phyloP scores from a whole-genome alignment of 2,329 filamentous ascomycete genomes.

The Parascedosporium putredinis region DNA sequence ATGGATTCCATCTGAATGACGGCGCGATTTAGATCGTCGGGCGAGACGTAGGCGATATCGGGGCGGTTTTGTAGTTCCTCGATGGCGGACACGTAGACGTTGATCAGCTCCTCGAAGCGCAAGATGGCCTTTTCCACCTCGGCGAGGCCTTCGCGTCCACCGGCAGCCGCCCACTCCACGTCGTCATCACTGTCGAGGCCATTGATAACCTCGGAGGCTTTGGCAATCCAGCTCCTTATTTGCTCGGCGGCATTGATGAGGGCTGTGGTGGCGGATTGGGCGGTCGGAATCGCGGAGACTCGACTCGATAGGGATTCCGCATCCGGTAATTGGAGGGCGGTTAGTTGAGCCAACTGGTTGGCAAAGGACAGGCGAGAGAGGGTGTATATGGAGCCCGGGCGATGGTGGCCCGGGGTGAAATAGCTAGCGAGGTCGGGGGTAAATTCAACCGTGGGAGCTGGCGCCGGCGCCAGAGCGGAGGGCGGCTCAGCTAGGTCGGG shows the following conservation, averaged over 20 bases:
- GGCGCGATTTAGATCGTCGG: constrained; percentile 61
- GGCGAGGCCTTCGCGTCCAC: constrained; percentile 69
- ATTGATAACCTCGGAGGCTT: constrained; percentile 78
- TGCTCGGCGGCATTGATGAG: constrained; percentile 82
- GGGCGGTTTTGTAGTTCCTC: constrained; percentile 73
- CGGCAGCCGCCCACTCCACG: constrained; percentile 90
- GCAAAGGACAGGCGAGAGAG: constrained; percentile 86
- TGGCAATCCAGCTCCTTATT: constrained; percentile 87
- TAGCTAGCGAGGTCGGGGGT: constrained; percentile 29
- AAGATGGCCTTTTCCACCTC: constrained; percentile 65
- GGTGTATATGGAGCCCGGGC: constrained; percentile 84
- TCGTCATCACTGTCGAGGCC: constrained; percentile 93
- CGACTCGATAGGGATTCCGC: constrained; percentile 72
- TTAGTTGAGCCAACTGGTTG: constrained; percentile 85
- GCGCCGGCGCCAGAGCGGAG: constrained; percentile 3
- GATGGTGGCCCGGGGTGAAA: constrained; percentile 56
- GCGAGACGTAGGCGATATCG: constrained; percentile 63
- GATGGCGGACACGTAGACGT: constrained; percentile 89
- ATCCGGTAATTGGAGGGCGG: constrained; percentile 79
- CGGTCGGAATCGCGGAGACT: constrained; percentile 75
- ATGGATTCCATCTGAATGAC: constrained; percentile 87
- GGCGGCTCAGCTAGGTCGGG: not conserved
- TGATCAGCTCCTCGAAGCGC: constrained; percentile 80
- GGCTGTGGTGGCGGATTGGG: constrained; percentile 71
- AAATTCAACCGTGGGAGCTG: constrained; percentile 22